Percentiles rank a stretch among this genome's conserved stretches.
phyloP scores from a whole-genome alignment of 371 early-diverging fungal species.

The Actinomortierella ambigua region DNA sequence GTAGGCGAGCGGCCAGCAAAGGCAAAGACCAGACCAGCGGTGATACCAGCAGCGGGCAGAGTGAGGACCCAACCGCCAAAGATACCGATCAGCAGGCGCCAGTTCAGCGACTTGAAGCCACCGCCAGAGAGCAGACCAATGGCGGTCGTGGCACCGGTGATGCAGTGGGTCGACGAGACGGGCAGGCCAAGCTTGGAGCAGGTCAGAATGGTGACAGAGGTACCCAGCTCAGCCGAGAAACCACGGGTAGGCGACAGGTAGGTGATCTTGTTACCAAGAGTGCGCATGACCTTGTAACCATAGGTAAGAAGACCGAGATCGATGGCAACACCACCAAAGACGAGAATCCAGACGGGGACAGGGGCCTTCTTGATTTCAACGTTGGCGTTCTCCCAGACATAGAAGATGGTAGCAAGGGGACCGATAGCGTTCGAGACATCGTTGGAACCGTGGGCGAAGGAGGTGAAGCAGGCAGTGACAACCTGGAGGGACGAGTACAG shows the following conservation, averaged over 20 bases:
- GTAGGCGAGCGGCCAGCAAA: constrained; percentile 63
- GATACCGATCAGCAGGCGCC: constrained; percentile 75
- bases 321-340: constrained; percentile 76
- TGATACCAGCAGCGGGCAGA: constrained; percentile 76
- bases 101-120: constrained; percentile 73
- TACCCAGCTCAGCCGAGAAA: constrained; percentile 84
- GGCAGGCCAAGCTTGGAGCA: constrained; percentile 83
- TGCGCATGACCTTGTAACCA: constrained; percentile 77
- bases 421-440: constrained; percentile 91
- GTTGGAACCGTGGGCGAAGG: constrained; percentile 90
- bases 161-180: constrained; percentile 90
- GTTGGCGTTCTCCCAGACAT: constrained; percentile 67
- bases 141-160: constrained; percentile 82
- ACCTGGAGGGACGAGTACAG: constrained; percentile 87
- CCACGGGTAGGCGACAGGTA: constrained; percentile 87
- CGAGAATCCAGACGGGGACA: constrained; percentile 76
- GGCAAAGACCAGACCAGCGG: constrained; percentile 75
- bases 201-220: constrained; percentile 84
- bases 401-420: constrained; percentile 72
- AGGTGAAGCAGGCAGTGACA: constrained; percentile 81
- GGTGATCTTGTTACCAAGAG: constrained; percentile 87
- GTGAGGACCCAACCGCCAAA: constrained; percentile 84
- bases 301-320: constrained; percentile 77
- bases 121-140: constrained; percentile 88
- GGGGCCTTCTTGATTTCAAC: constrained; percentile 57